Evolutionary conservation across 495 filamentous ascomycete species (phyloP), one percentile per base, ranked within the genome.

Genomic region (Cercophora sp.): DNA sequence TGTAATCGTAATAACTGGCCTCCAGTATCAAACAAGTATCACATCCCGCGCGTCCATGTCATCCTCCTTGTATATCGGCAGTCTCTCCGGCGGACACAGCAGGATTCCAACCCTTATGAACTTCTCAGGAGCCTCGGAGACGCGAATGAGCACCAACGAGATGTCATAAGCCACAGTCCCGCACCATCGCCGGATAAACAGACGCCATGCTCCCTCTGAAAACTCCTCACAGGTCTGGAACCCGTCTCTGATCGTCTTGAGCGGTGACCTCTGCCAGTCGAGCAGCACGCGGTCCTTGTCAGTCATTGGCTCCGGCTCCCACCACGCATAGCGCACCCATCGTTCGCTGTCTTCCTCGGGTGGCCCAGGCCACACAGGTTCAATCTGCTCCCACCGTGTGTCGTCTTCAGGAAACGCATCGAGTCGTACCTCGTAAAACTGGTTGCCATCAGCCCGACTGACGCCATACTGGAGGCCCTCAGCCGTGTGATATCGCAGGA

Each of bases 151-250:
- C 4, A 39, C 31, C 4, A 49, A 22, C 5, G 26, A 47, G 13
- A 22, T 34, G 16, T 20, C 19, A 16, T 37, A 37, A 6, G 31
- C 47, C 31, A 8, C 13, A 13, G 2, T 20, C 8, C 47, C 47
- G 10, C 39, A 20, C 47, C 31, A 49, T 8, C 8, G 18, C 22
- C 27, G 15, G 47, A 37, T 18, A 6, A 49, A 49, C 3, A 37
- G 47, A 16, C 47, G 39, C 31, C 32, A 49, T 3, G 39, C 47
- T 5, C 32, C 19, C 11, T 49, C 47, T 1, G 11, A 20, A 11
- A 49, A 37, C 47, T 49, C 20, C 8, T 39, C 22, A 34, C 47
- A 49, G 11, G 47, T 37, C n/a, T 39, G 6, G 39, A 49, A 49
- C 10, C 9, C 27, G 1, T 49, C 31, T 11, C 19, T 13, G 13